Base-by-base conservation (phyloP, 371 early-diverging fungal genomes). In the Fennellomyces sp. region DNA sequence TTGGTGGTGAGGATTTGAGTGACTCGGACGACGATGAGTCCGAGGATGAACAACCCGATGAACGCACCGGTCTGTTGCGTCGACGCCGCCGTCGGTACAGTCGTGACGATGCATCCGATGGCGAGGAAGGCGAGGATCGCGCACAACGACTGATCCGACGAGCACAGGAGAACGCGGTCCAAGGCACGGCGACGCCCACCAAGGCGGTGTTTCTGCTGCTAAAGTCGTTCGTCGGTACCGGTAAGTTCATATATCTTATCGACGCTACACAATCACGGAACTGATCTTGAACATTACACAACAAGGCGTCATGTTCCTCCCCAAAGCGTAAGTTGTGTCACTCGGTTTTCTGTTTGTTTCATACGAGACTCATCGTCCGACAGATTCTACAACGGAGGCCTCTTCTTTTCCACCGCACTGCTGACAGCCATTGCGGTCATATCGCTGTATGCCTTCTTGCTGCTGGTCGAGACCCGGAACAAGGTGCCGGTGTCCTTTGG, bases 171-270 rank as follows among this genome's bases (percentile, higher is more conserved):
- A 81, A 69, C 73, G 83, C 82, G 2, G 80, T 88, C 30, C 86
- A 87, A 57, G 92, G 92, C n/a, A 91, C 90, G 10, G 84, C 87
- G 2, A 88, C 91, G 2, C 84, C 88, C 7, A 81, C 86, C 23
- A 92, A 92, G 68, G 90, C 91, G 8, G 91, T 92, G n/a, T 93
- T 93, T 65, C 75, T 94, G 73, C 72, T 93, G 21, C 67, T 93
- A 33, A 94, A 94, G 73, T 88, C 92, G 2, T 94, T 94, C 80
- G 88, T 94, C 51, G 95, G 93, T 38, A 94, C 91, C 21, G 81
- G 81, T 73, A 65, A 28, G 36, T 7, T 19, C 2, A 29, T 33
- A 36, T 17, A 21, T 52, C 31, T 52, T 35, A 51, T 35, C 31
- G 21, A 15, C 25, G 26, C n/a, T 39, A 17, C 27, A 29, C 35